Evolutionary conservation across 2,329 filamentous ascomycete species (phyloP).

Genomic region (Diaporthe vexans): DNA sequence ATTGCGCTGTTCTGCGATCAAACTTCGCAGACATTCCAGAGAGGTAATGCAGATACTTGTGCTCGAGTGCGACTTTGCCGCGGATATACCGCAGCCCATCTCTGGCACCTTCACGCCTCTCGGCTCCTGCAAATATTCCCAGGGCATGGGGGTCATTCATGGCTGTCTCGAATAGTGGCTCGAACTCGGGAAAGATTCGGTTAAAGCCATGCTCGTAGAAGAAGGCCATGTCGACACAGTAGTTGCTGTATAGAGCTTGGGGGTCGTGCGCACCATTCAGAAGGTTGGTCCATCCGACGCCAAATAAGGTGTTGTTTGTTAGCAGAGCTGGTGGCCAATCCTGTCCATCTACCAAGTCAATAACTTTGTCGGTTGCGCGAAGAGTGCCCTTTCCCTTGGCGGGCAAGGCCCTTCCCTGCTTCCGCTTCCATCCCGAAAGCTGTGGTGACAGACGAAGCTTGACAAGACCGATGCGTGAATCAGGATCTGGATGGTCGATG

Average conservation of each 20-base stretch:
- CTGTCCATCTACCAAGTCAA: background rate
- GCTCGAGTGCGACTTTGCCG: conserved; percentile 18
- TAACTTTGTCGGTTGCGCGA: conserved; percentile 3
- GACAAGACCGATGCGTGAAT: conserved; percentile 3
- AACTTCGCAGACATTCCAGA: conserved; percentile 16
- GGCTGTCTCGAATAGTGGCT: conserved; percentile 1
- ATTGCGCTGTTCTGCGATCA: conserved; percentile 20
- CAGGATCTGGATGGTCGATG: conserved; percentile 6
- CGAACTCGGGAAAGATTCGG: conserved; percentile 11
- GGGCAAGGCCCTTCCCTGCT: conserved; percentile 22
- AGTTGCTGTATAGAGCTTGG: conserved; percentile 25
- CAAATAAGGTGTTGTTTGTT: conserved; percentile 13
- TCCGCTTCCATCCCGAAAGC: conserved; percentile 6
- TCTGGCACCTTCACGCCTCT: conserved; percentile 1
- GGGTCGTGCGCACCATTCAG: conserved; percentile 24
- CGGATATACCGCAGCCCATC: conserved; percentile 17
- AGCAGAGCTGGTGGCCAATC: conserved; percentile 3
- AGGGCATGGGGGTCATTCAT: conserved; percentile 10
- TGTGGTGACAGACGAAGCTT: conserved; percentile 9
- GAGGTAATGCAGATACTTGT: conserved; percentile 8
- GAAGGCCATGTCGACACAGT: conserved; percentile 25
- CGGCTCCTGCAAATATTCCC: background rate
- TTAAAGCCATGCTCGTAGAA: conserved; percentile 29
- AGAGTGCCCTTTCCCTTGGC: conserved; percentile 14
- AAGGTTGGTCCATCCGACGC: background rate